Conservation (phyloP, 2,329 filamentous ascomycete genomes). For the Exserohilum turcica region DNA sequence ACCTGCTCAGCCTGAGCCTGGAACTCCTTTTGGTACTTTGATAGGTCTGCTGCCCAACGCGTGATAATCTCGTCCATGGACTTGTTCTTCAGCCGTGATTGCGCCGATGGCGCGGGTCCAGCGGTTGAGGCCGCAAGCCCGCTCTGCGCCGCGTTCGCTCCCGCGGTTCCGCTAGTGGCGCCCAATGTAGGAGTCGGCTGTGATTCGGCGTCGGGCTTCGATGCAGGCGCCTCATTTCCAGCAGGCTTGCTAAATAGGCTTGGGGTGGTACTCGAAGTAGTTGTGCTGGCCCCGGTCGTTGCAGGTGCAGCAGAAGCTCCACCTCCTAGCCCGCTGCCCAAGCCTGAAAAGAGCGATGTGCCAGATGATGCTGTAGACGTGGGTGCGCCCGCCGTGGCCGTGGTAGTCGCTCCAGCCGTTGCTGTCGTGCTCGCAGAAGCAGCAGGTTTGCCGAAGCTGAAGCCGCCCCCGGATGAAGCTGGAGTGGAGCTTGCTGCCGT, state of each 20-base stretch:
- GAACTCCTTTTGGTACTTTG: constrained; percentile 97
- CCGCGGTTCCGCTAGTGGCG: constrained; percentile 20
- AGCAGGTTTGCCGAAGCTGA: constrained; percentile 21
- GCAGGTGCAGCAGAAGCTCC: constrained; percentile 28
- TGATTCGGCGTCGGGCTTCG: constrained; percentile 34
- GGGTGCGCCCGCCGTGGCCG: constrained; percentile 21
- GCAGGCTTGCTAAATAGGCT: constrained; percentile 32
- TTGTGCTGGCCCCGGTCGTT: constrained; percentile 19
- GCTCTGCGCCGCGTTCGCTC: constrained; percentile 30
- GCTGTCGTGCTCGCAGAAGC: constrained; percentile 26
- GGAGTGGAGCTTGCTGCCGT: constrained; percentile 19
- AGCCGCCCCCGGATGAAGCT: constrained; percentile 20
- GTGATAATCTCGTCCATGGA: constrained; percentile 99
- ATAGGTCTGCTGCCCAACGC: constrained; percentile 91
- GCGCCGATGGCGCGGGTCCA: constrained; percentile 76
- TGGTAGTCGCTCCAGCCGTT: constrained; percentile 25
- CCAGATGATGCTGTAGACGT: constrained; percentile 24
- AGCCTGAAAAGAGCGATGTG: constrained; percentile 26
- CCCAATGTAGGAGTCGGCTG: constrained; percentile 22
- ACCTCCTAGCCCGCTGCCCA: constrained; percentile 24
- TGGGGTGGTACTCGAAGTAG: constrained; percentile 17
- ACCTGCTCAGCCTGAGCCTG: constrained; percentile 87
- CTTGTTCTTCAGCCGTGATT: constrained; percentile 94
- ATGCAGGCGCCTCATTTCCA: constrained; percentile 22
- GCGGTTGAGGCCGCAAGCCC: constrained; percentile 73